phyloP scores from a whole-genome alignment of 2,329 filamentous ascomycete genomes.

The Tolypocladium guangdongense region DNA sequence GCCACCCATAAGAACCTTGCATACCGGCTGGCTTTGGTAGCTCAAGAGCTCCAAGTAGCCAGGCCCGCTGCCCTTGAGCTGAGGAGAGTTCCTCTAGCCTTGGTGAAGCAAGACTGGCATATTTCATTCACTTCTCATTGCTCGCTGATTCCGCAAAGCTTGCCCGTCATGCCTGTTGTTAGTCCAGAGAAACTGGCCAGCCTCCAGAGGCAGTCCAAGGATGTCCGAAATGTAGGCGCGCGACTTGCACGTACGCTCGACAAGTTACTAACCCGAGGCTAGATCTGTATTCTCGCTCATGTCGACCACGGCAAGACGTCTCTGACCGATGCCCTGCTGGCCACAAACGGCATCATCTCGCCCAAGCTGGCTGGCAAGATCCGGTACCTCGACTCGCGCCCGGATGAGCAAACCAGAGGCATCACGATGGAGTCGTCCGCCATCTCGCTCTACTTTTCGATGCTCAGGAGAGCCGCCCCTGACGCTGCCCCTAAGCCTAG shows the following conservation, averaged over 20 bases:
- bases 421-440: constrained; percentile 99
- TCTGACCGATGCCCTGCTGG: constrained; percentile 87
- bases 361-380: constrained; percentile 96
- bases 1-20: not conserved
- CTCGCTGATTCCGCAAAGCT: not conserved
- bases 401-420: constrained; percentile 88
- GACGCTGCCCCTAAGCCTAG: constrained; percentile 61
- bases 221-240: constrained; percentile 75
- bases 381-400: constrained; percentile 89
- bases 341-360: constrained; percentile 98
- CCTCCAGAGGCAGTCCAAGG: constrained; percentile 77
- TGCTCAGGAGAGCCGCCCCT: constrained; percentile 63
- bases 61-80: not conserved
- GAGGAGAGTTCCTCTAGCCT: not conserved
- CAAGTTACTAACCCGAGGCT: not conserved
- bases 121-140: not conserved
- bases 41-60: not conserved
- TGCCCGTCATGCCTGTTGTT: constrained; percentile 72
- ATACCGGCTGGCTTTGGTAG: not conserved
- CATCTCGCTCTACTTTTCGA: constrained; percentile 91
- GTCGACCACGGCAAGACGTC: constrained; percentile 99
- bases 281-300: constrained; percentile 94
- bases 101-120: not conserved
- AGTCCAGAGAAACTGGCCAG: constrained; percentile 80
- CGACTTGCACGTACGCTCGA: not conserved